phyloP scores from a whole-genome alignment of 2,329 filamentous ascomycete genomes.

The Dothiorella sarmentorum region DNA sequence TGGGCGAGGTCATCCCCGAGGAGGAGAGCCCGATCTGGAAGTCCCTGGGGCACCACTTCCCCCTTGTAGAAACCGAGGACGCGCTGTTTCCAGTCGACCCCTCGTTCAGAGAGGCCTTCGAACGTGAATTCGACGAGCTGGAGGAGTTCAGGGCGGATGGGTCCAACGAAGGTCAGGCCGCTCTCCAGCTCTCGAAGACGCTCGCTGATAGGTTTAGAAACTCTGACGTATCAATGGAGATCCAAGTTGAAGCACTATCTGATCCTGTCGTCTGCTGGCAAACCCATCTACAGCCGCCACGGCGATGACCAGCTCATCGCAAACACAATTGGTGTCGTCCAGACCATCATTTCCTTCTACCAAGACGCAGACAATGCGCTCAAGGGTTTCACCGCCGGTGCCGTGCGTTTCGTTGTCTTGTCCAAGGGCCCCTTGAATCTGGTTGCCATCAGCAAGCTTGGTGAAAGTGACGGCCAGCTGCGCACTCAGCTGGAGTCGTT shows the following conservation, averaged over 20 bases:
- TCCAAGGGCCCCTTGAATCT: constrained; percentile 87
- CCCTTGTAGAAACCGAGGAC: constrained; percentile 49
- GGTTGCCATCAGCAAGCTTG: constrained; percentile 84
- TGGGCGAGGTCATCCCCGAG: constrained; percentile 66
- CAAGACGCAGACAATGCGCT: constrained; percentile 75
- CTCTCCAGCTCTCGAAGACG: constrained; percentile 20
- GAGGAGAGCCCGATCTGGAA: constrained; percentile 67
- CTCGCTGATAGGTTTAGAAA: constrained; percentile 37
- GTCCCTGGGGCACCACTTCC: constrained; percentile 58
- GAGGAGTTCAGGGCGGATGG: constrained; percentile 55
- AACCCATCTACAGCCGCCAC: constrained; percentile 95
- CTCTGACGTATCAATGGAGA: constrained; percentile 71
- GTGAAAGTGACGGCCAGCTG: constrained; percentile 88
- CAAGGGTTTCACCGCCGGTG: constrained; percentile 80
- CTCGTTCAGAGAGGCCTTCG: constrained; percentile 61
- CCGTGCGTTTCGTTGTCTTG: constrained; percentile 78
- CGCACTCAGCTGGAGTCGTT: constrained; percentile 84
- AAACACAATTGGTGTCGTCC: constrained; percentile 88
- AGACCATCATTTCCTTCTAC: constrained; percentile 97
- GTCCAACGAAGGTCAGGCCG: constrained; percentile 57
- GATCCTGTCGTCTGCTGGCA: constrained; percentile 91
- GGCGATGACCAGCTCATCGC: constrained; percentile 88
- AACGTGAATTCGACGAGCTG: constrained; percentile 73
- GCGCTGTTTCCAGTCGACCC: constrained; percentile 45
- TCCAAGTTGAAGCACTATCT: constrained; percentile 95